Conservation (phyloP, 2,329 filamentous ascomycete genomes). For the Colletotrichum tropicale region DNA sequence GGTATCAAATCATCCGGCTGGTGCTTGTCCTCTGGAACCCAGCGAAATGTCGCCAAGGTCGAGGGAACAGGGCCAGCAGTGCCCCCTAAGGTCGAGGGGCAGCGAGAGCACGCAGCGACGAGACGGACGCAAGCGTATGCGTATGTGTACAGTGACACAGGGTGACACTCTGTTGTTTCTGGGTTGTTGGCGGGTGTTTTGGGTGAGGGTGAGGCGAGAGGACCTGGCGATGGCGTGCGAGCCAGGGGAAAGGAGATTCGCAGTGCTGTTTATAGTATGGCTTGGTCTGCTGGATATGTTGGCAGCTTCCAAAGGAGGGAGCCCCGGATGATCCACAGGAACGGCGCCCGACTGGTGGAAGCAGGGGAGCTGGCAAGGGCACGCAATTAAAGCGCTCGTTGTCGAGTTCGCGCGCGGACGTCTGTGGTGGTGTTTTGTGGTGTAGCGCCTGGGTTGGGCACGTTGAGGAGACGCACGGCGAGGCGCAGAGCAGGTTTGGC, state of each 20-base stretch:
- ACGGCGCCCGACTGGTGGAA: conserved; percentile 14
- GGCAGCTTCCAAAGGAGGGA: conserved; percentile 4
- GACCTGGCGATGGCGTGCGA: conserved; percentile 22
- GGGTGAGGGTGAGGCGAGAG: conserved; percentile 17
- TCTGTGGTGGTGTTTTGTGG: neutral
- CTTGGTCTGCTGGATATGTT: neutral
- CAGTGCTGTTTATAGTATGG: neutral
- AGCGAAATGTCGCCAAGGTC: neutral
- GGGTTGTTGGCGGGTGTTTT: neutral
- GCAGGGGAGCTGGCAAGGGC: neutral
- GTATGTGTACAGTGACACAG: neutral
- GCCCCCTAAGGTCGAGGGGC: neutral
- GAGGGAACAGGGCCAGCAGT: neutral
- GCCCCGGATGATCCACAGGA: conserved; percentile 16
- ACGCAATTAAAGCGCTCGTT: neutral
- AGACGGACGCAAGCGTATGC: neutral
- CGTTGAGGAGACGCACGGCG: neutral
- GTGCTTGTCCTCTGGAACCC: neutral
- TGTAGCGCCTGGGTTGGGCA: neutral
- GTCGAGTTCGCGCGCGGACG: neutral
- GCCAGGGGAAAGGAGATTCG: conserved; percentile 15
- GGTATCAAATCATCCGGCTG: conserved; percentile 15
- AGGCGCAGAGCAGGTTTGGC: neutral
- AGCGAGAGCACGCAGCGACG: neutral
- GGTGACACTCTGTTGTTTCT: neutral